A percentile compares a stretch with the other conserved stretches of the same genome.
Conservation (phyloP, 805 yeast species). For the Pichia membranifaciens region DNA sequence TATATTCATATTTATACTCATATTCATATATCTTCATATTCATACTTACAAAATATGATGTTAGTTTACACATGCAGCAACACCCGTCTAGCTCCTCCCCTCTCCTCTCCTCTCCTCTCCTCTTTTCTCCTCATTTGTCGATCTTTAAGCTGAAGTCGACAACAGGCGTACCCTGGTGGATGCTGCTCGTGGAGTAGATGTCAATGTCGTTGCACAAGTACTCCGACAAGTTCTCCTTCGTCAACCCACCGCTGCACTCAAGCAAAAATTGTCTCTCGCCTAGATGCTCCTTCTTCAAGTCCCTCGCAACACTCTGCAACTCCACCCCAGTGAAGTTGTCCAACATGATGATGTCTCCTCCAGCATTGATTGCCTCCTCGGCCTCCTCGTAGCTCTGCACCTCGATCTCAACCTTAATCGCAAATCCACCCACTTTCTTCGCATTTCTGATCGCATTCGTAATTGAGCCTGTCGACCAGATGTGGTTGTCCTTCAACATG, state of each 20-base stretch:
- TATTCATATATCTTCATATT: too few species aligned
- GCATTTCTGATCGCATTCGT: slow-evolving; percentile 77
- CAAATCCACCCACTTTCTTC: slow-evolving; percentile 76
- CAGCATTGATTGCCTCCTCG: slow-evolving; percentile 85
- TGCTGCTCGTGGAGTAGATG: slow-evolving; percentile 82
- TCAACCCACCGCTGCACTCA: slow-evolving; percentile 92
- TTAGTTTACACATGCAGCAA: too few species aligned
- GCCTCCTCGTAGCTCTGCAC: slow-evolving; percentile 84
- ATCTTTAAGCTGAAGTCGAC: slow-evolving; percentile 84
- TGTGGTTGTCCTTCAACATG: slow-evolving; percentile 92
- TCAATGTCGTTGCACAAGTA: slow-evolving; percentile 78
- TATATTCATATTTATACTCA: neutral
- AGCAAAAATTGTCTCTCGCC: slow-evolving; percentile 47
- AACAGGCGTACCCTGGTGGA: slow-evolving; percentile 85
- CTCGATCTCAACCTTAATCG: slow-evolving; percentile 88
- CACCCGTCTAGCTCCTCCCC: too few species aligned
- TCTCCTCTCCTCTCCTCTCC: too few species aligned
- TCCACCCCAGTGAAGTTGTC: slow-evolving; percentile 76
- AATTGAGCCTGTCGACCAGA: slow-evolving; percentile 89
- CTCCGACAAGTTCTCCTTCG: slow-evolving; percentile 54
- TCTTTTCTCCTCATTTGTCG: slow-evolving; percentile 15
- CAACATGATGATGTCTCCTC: slow-evolving; percentile 93
- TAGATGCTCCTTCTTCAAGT: slow-evolving; percentile 54
- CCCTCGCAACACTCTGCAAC: slow-evolving; percentile 57
- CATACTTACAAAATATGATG: too few species aligned